phyloP scores from a whole-genome alignment of 2,329 filamentous ascomycete genomes.

The Drechmeria coniospora region DNA sequence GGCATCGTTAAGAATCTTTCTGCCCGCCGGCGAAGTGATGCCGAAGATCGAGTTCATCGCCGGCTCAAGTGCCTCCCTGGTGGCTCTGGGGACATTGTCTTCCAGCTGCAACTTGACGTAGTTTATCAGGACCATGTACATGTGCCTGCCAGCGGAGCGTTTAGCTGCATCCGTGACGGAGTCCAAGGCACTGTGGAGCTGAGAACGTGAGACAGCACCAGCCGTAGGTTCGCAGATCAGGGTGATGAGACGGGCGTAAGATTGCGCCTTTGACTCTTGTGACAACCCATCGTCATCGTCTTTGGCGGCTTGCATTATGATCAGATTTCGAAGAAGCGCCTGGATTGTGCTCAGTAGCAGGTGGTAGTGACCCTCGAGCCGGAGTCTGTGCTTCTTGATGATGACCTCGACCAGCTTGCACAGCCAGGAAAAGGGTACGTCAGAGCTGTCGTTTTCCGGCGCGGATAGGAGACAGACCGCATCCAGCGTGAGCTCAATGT shows the following conservation, averaged over 20 bases:
- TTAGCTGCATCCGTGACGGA: slow-evolving; percentile 47
- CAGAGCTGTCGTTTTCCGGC: slow-evolving; percentile 11
- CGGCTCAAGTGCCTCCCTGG: slow-evolving; percentile 40
- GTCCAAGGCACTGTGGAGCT: slow-evolving; percentile 31
- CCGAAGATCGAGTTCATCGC: slow-evolving; percentile 44
- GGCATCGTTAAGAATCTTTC: slow-evolving; percentile 42
- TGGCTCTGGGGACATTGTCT: slow-evolving; percentile 29
- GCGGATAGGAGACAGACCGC: slow-evolving; percentile 23
- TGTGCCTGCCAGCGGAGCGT: slow-evolving; percentile 43
- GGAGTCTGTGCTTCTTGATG: slow-evolving; percentile 43
- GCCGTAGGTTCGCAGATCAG: slow-evolving; percentile 44
- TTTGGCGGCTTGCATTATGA: slow-evolving; percentile 17
- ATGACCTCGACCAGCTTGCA: slow-evolving; percentile 40
- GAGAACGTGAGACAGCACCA: slow-evolving; percentile 34
- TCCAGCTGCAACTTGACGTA: slow-evolving; percentile 49
- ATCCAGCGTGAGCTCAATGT: slow-evolving; percentile 36
- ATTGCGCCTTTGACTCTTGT: slow-evolving; percentile 30
- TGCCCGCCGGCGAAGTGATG: slow-evolving; percentile 37
- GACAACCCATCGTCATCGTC: slow-evolving; percentile 10
- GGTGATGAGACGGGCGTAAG: slow-evolving; percentile 40
- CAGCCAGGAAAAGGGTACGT: slow-evolving; percentile 27
- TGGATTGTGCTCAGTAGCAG: slow-evolving; percentile 39
- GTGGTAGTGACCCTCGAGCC: slow-evolving; percentile 47
- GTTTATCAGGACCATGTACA: slow-evolving; percentile 43
- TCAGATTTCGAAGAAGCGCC: slow-evolving; percentile 37